These are phyloP conservation scores for Stachybotrys elegans DNA, from an alignment of 2,329 filamentous ascomycete species.

Conservation along the genomic window DNA sequence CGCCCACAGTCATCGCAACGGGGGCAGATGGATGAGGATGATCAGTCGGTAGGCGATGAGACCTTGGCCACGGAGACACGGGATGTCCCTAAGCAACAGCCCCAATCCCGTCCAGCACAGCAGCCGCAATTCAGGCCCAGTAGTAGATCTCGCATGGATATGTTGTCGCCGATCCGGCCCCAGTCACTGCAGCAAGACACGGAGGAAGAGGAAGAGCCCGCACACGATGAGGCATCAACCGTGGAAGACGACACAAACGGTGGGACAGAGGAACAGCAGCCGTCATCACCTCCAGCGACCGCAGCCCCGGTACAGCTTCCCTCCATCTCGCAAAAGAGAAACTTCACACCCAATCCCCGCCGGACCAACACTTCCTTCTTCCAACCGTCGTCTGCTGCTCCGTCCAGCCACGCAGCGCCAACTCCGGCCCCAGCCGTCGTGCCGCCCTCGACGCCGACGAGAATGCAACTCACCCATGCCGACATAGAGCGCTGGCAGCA, in stretches of 20 bases:
- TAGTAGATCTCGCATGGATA: not conserved
- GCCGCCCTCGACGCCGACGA: conserved; percentile 27
- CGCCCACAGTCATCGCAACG: too few relatives aligned
- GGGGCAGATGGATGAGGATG: too few relatives aligned
- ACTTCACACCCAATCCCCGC: conserved; percentile 41
- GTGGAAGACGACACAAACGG: too few relatives aligned
- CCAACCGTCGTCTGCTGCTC: conserved; percentile 21
- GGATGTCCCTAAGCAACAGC: too few relatives aligned
- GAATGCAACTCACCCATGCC: conserved; percentile 35
- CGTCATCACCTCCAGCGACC: too few relatives aligned
- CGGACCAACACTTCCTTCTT: conserved; percentile 33
- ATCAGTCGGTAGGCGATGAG: too few relatives aligned
- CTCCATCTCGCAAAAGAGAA: conserved; percentile 39
- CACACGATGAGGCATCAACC: conserved; percentile 4
- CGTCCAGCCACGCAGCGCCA: conserved; percentile 7
- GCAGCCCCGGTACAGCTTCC: conserved; percentile 29
- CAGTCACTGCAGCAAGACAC: conserved; percentile 4
- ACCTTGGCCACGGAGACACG: too few relatives aligned
- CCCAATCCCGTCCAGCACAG: too few relatives aligned
- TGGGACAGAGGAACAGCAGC: too few relatives aligned
- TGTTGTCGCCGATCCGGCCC: not conserved
- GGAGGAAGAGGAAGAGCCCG: conserved; percentile 5
- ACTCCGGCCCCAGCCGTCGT: not conserved
- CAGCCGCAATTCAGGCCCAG: too few relatives aligned
- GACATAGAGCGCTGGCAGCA: conserved; percentile 38